Evolutionary conservation across 306 rosid genomes (phyloP).

Genomic region (Trifolium repens): DNA sequence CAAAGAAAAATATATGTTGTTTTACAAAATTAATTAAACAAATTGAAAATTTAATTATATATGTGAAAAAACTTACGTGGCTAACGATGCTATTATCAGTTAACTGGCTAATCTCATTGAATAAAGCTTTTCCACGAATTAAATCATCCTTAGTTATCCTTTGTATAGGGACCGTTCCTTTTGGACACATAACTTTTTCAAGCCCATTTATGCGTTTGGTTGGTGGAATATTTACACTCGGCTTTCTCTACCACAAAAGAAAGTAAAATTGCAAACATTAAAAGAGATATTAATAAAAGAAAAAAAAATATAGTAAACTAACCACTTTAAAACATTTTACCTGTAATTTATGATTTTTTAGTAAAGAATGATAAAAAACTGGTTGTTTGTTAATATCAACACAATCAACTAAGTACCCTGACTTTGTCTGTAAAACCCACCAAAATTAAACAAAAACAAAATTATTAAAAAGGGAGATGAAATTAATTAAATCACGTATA

Average conservation of each 20-base stretch:
- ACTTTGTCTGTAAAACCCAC: not conserved
- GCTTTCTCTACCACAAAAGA: not conserved
- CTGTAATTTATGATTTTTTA: conserved; percentile 33
- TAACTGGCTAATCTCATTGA: not conserved
- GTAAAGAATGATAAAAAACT: conserved; percentile 12
- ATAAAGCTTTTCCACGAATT: not conserved
- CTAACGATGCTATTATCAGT: accelerated
- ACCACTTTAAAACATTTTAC: not conserved
- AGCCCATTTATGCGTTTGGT: not conserved
- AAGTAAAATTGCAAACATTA: not conserved
- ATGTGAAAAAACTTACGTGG: not conserved
- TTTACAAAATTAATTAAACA: not conserved
- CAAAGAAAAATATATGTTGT: not conserved
- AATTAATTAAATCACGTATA: not conserved
- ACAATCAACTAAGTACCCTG: conserved; percentile 34
- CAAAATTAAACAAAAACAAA: not conserved
- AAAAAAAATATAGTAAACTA: not conserved
- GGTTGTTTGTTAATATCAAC: conserved; percentile 39
- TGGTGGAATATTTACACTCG: not conserved
- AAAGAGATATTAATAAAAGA: too few species aligned
- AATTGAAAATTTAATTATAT: too few species aligned
- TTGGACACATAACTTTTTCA: not conserved
- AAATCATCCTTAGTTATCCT: conserved; percentile 16
- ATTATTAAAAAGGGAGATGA: not conserved
- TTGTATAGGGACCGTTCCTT: not conserved